These are phyloP conservation scores for Ceratobasidium sp. DNA, from an alignment of 1,284 basidiomycete species.

Conservation along the genomic window DNA sequence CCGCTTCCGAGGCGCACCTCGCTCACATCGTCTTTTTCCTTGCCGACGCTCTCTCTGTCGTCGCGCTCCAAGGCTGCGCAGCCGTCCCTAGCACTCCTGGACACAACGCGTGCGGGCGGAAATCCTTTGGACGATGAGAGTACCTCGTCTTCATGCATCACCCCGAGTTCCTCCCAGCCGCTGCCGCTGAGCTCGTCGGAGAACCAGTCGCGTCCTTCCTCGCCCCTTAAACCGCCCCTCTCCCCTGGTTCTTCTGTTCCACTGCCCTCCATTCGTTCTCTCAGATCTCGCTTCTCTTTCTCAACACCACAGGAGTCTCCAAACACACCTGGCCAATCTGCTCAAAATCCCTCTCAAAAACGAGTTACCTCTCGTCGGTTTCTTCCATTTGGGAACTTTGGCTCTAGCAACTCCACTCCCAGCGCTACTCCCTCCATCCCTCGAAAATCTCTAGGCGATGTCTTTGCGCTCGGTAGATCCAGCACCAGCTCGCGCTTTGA, in stretches of 20 bases:
- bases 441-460: conserved; percentile 33
- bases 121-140: not conserved
- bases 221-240: conserved; percentile 19
- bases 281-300: conserved; percentile 36
- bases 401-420: not conserved
- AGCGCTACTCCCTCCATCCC: conserved; percentile 4
- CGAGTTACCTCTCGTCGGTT: conserved; percentile 28
- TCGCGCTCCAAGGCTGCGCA: conserved; percentile 23
- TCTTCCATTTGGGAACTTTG: conserved; percentile 36
- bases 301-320: conserved; percentile 9
- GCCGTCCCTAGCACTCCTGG: conserved; percentile 22
- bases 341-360: conserved; percentile 13
- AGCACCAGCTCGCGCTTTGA: conserved; percentile 29
- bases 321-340: not conserved
- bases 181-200: not conserved
- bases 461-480: conserved; percentile 19
- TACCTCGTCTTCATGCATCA: conserved; percentile 14
- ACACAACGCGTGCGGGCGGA: not conserved
- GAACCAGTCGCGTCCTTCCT: not conserved
- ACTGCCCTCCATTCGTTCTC: conserved; percentile 40
- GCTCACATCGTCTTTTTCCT: conserved; percentile 30
- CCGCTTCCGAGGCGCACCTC: conserved; percentile 22
- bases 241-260: conserved; percentile 33
- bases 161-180: conserved; percentile 3
- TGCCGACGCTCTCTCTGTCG: conserved; percentile 27